Evolutionary conservation across 495 filamentous ascomycete species (phyloP), one percentile per base, ranked within the genome.

Genomic region (Hypoxylon perforatum): DNA sequence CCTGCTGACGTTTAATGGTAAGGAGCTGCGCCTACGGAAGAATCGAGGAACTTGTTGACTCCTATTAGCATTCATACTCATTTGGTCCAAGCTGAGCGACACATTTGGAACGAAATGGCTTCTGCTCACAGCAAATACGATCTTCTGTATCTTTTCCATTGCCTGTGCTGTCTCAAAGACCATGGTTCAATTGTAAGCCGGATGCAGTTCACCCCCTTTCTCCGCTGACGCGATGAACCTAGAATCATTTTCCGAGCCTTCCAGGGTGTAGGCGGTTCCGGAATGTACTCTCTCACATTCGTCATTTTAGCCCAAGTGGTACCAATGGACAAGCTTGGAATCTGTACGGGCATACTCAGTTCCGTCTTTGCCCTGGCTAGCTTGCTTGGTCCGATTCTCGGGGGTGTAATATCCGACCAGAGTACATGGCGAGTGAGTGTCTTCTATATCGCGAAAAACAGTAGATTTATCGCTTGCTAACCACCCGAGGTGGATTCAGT

Each of bases 211-310:
- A 10, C 30, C 30, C 30, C 30, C 30, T 9, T 5, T 4, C n/a
- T 41, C 38, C 12, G 12, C 38, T 41, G 17, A 41, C 38, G 17
- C 38, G 7, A 41, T 41, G 38, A 1, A 5, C 12, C 5, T 48
- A 85, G 82, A 0, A 84, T 87, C 33, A 69, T 85, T 14, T 77
- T 78, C 45, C 78, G 84, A n/a, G 75, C 80, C 0, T 77, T 86
- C 35, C 83, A 87, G 70, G 82, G 84, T 3, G 73, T 86, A 12
- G 83, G 83, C 1, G 83, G 71, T 9, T 79, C 79, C 0, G 85
- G 85, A 8, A 77, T 84, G 8, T 86, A 84, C 61, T 75, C 82
- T 5, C 54, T 86, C 11, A 63, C 75, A 30, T 73, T 78, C 7
- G 70, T 84, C 10, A 78, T 84, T 35, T 50, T 75, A 9, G 77